phyloP scores from a whole-genome alignment of 495 filamentous ascomycete genomes.

The Daldinia caldariorum region DNA sequence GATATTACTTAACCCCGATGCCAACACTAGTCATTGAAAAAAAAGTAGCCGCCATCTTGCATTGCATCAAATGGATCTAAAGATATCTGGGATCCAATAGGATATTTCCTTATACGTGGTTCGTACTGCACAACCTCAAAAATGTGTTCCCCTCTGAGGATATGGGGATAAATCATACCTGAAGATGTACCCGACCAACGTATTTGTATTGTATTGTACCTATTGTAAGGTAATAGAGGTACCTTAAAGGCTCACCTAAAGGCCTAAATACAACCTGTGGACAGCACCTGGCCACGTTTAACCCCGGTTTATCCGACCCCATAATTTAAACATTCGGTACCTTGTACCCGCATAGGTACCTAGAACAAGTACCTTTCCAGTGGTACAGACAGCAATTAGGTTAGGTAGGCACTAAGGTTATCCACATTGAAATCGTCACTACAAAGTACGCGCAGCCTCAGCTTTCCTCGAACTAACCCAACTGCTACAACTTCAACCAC shows the following conservation, averaged over 20 bases:
- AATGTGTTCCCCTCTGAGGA: not conserved
- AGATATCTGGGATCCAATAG: slow-evolving; percentile 27
- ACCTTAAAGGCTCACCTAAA: slow-evolving; percentile 3
- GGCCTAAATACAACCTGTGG: too few species aligned
- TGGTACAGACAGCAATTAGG: slow-evolving; percentile 9
- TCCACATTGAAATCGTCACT: slow-evolving; percentile 34
- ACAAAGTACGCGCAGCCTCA: slow-evolving; percentile 28
- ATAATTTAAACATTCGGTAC: slow-evolving; percentile 25
- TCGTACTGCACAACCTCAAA: not conserved
- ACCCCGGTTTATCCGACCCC: slow-evolving; percentile 30
- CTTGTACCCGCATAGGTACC: slow-evolving; percentile 1
- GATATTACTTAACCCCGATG: slow-evolving; percentile 17
- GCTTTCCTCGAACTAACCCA: slow-evolving; percentile 29
- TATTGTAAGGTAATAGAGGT: too few species aligned
- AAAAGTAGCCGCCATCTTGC: slow-evolving; percentile 31
- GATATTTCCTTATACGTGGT: not conserved
- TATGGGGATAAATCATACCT: not conserved
- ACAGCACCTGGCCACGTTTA: slow-evolving; percentile 9
- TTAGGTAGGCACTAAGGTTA: too few species aligned
- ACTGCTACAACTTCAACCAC: slow-evolving; percentile 27
- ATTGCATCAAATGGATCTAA: slow-evolving; percentile 26
- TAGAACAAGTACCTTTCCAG: slow-evolving; percentile 3
- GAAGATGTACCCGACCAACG: not conserved
- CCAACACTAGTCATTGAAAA: slow-evolving; percentile 1
- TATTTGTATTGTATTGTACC: not conserved